These are phyloP conservation scores for Cladophialophora bantiana DNA, from an alignment of 2,329 filamentous ascomycete species.

Conservation along the genomic window DNA sequence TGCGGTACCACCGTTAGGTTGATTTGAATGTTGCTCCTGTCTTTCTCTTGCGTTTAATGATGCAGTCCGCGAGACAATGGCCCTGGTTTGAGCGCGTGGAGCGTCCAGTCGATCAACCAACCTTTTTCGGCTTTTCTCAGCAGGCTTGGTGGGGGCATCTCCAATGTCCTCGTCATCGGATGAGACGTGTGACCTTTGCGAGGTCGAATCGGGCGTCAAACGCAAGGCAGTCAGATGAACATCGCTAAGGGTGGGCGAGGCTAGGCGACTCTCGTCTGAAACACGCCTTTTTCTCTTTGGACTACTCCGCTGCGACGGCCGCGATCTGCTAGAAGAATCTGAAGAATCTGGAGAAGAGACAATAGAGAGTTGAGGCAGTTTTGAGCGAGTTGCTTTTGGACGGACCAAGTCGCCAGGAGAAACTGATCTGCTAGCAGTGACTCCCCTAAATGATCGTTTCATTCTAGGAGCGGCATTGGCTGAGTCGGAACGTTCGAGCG, in stretches of 20 bases:
- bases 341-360: conserved; percentile 26
- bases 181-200: conserved; percentile 14
- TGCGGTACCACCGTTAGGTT: conserved; percentile 7
- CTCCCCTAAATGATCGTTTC: conserved; percentile 8
- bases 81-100: conserved; percentile 24
- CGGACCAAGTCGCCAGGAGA: neutral
- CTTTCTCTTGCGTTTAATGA: neutral
- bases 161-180: conserved; percentile 31
- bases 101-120: conserved; percentile 38
- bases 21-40: conserved; percentile 9
- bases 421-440: neutral
- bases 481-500: neutral
- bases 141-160: conserved; percentile 11
- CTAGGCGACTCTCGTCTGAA: conserved; percentile 10
- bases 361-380: conserved; percentile 17
- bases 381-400: conserved; percentile 8
- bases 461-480: conserved; percentile 7
- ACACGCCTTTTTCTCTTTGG: conserved; percentile 37
- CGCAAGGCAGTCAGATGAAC: conserved; percentile 35
- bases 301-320: conserved; percentile 26
- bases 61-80: neutral
- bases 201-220: conserved; percentile 32
- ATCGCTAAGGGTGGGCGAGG: conserved; percentile 34
- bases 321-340: conserved; percentile 24
- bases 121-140: conserved; percentile 23